Conservation (phyloP, 139 green algal genomes). For the Coelastrella sp. region DNA sequence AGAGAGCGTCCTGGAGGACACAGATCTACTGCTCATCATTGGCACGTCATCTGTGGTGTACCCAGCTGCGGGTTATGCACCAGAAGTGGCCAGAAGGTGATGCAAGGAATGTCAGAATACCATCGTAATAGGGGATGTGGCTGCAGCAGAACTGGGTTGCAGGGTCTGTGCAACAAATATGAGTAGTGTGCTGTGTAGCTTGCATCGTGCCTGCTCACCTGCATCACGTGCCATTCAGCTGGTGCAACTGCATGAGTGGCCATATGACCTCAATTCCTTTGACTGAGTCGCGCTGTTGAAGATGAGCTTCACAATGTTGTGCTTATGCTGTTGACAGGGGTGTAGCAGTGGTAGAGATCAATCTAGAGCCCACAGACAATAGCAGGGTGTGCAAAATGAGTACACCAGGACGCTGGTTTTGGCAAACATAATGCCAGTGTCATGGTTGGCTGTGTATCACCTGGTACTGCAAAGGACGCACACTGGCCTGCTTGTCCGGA, state of each 20-base stretch:
- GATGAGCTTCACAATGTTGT: no score
- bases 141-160: no score
- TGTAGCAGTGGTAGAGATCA: slow-evolving; percentile 66
- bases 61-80: slow-evolving; percentile 65
- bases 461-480: background rate
- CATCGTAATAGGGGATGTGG: no score
- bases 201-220: no score
- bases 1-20: slow-evolving; percentile 43
- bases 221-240: no score
- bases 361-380: slow-evolving; percentile 61
- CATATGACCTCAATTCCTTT: no score
- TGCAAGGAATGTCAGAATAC: background rate
- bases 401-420: slow-evolving; percentile 59
- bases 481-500: background rate
- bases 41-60: slow-evolving; percentile 67
- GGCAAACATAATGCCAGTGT: slow-evolving; percentile 46
- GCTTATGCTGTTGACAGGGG: no score
- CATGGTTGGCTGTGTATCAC: slow-evolving; percentile 47
- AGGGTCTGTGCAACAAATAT: no score
- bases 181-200: no score
- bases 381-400: slow-evolving; percentile 48
- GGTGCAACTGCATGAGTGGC: no score
- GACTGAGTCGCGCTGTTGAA: no score
- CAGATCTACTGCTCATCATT: slow-evolving; percentile 55
- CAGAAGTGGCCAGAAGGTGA: slow-evolving; percentile 47